A percentile compares a stretch with the other conserved stretches of the same genome.
phyloP scores from a whole-genome alignment of 331 rosid species.

The Quercus phellos region DNA sequence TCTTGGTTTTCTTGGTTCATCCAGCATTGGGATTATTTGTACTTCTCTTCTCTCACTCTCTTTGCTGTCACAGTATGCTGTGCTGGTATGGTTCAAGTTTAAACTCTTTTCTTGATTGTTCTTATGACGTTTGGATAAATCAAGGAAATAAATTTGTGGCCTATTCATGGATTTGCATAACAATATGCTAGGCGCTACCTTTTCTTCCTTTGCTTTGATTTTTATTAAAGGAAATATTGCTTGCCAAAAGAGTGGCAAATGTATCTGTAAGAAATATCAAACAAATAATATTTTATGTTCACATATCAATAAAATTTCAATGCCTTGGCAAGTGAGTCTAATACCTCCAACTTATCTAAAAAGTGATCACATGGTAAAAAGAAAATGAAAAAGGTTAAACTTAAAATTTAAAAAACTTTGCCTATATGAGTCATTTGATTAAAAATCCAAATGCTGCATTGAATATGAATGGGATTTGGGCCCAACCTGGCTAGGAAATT shows the following conservation, averaged over 20 bases:
- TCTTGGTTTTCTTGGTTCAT: conserved; percentile 76
- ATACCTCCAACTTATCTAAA: not conserved
- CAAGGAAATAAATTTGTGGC: not conserved
- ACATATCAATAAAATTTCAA: not conserved
- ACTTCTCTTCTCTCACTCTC: conserved; percentile 63
- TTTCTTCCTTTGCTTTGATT: not conserved
- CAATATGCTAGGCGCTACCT: not conserved
- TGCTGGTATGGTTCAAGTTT: conserved; percentile 56
- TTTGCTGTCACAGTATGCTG: conserved; percentile 81
- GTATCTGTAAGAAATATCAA: not conserved
- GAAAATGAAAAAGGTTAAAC: not conserved
- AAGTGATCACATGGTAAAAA: not conserved
- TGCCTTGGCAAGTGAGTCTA: not conserved
- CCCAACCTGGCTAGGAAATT: too few relatives aligned
- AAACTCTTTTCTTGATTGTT: not conserved
- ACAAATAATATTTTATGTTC: not conserved
- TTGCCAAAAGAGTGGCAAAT: not conserved
- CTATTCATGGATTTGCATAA: not conserved
- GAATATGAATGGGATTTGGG: too few relatives aligned
- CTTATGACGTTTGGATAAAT: not conserved
- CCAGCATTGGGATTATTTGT: conserved; percentile 72
- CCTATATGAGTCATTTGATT: too few relatives aligned
- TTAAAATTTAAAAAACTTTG: not conserved
- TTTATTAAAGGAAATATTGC: not conserved
- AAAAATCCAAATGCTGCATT: too few relatives aligned